Conservation (phyloP, 2,329 filamentous ascomycete genomes). For the Neonectria coccinea region DNA sequence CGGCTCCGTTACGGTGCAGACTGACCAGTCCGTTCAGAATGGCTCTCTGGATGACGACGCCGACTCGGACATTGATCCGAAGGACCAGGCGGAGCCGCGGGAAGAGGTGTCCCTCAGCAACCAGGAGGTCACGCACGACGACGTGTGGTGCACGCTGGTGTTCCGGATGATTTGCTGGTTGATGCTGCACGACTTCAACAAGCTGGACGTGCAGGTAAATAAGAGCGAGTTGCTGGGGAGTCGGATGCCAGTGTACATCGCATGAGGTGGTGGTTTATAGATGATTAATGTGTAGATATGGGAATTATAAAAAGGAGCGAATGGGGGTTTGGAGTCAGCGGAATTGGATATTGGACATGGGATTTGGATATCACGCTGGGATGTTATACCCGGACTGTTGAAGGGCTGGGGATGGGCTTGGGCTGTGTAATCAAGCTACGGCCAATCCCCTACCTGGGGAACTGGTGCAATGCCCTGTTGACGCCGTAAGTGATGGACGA, state of each 20-base stretch:
- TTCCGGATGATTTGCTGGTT: slow-evolving; percentile 71
- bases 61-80: slow-evolving; percentile 26
- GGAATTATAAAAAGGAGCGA: neutral
- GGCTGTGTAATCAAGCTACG: neutral
- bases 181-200: slow-evolving; percentile 68
- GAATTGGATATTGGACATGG: no score
- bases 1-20: neutral
- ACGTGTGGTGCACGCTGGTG: slow-evolving; percentile 67
- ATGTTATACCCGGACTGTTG: neutral
- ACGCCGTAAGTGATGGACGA: neutral
- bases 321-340: neutral
- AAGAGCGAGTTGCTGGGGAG: slow-evolving; percentile 67
- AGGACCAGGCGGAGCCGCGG: slow-evolving; percentile 25
- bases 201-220: slow-evolving; percentile 63
- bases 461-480: neutral
- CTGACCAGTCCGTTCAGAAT: neutral
- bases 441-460: neutral
- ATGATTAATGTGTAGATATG: neutral
- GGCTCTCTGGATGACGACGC: slow-evolving; percentile 19
- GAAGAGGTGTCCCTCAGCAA: slow-evolving; percentile 36
- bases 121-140: slow-evolving; percentile 49
- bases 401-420: neutral
- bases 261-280: slow-evolving; percentile 30
- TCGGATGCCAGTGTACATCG: slow-evolving; percentile 67
- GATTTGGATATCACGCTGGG: neutral